Conservation (phyloP, 345 rosid species). For the Hibiscus tridactylites region DNA sequence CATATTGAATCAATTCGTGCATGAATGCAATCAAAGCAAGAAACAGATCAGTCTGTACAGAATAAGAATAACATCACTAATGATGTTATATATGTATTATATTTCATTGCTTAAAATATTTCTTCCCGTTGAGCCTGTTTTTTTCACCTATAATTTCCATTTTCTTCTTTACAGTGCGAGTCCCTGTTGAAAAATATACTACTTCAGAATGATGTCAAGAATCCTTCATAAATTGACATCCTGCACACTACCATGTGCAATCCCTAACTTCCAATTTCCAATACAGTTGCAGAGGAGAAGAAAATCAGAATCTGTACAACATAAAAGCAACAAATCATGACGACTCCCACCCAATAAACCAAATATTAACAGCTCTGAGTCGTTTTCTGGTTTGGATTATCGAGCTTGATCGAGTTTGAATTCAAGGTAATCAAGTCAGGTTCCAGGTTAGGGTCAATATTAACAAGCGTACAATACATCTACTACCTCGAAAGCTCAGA, state of each 20-base stretch:
- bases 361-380: neutral
- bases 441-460: no score
- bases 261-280: constrained; percentile 6
- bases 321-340: neutral
- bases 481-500: neutral
- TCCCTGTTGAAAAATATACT: constrained; percentile 6
- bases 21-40: constrained; percentile 15
- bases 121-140: neutral
- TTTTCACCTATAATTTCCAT: constrained; percentile 15
- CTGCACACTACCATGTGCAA: constrained; percentile 2
- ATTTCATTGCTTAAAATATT: constrained; percentile 12
- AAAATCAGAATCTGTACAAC: constrained; percentile 20
- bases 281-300: constrained; percentile 15
- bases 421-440: no score
- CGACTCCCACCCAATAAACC: constrained; percentile 2
- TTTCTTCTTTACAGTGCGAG: constrained; percentile 32
- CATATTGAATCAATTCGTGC: constrained; percentile 16
- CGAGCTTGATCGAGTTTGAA: no score
- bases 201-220: constrained; percentile 12
- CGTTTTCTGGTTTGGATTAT: no score
- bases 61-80: constrained; percentile 19
- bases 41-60: constrained; percentile 33
- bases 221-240: neutral
- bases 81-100: constrained; percentile 8
- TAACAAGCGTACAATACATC: no score